Evolutionary conservation across 192 early-diverging fungal species (phyloP).

Genomic region (Coemansia interrupta): DNA sequence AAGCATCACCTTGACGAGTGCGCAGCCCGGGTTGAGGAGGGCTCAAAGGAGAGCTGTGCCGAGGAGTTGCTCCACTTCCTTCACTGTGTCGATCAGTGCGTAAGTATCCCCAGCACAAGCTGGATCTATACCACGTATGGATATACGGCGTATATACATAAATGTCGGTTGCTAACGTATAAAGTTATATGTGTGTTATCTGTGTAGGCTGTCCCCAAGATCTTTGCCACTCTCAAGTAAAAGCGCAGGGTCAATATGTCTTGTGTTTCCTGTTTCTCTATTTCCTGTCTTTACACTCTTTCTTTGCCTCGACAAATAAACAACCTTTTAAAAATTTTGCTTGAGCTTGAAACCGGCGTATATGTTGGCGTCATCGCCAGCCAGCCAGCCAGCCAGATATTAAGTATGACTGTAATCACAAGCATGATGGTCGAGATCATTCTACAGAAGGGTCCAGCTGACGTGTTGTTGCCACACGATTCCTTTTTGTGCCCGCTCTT

Average conservation of each 20-base stretch:
- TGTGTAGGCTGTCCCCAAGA: conserved; percentile 59
- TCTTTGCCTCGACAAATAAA: background rate
- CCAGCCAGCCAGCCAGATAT: too few species aligned
- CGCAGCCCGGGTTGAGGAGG: conserved; percentile 69
- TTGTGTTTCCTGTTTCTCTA: background rate
- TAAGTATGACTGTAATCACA: too few species aligned
- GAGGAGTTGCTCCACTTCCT: conserved; percentile 81
- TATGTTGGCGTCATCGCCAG: too few species aligned
- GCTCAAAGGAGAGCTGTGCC: conserved; percentile 69
- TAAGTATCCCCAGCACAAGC: conserved; percentile 54
- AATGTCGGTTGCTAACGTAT: background rate
- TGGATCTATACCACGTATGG: background rate
- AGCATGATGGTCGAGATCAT: too few species aligned
- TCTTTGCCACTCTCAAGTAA: conserved; percentile 61
- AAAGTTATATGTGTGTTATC: background rate
- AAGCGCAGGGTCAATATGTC: background rate
- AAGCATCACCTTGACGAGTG: conserved; percentile 78
- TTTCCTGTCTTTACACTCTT: conserved; percentile 24
- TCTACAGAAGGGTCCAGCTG: too few species aligned
- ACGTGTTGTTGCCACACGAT: too few species aligned
- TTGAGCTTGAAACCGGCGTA: too few species aligned
- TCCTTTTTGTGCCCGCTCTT: too few species aligned
- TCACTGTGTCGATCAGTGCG: conserved; percentile 77
- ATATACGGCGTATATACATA: background rate
- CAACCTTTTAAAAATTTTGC: too few species aligned